Conservation (phyloP, 495 filamentous ascomycete species). For the Aspergillus diversus region DNA sequence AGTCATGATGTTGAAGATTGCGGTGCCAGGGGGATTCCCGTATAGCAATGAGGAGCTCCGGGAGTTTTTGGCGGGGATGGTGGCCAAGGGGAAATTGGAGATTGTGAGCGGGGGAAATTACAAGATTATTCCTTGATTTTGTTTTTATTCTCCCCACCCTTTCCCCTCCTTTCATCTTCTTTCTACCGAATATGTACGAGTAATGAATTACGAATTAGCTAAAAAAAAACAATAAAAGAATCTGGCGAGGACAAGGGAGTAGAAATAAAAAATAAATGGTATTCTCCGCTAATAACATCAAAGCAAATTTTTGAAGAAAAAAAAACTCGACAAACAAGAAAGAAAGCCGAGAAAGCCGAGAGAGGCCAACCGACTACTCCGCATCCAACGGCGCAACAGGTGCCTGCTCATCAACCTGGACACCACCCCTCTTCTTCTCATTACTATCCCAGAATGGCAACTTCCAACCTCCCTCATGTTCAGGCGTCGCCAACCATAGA, state of each 20-base stretch:
- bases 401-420: conserved; percentile 79
- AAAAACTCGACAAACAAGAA: no score
- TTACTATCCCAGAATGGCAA: conserved; percentile 78
- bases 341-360: no score
- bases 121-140: conserved; percentile 46
- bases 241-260: no score
- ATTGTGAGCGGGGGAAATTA: conserved; percentile 73
- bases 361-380: conserved; percentile 51
- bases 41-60: conserved; percentile 76
- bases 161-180: background rate
- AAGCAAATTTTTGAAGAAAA: no score
- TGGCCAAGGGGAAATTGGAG: conserved; percentile 70
- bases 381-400: conserved; percentile 73
- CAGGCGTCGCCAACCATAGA: conserved; percentile 80
- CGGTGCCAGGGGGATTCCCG: conserved; percentile 83
- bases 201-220: conserved; percentile 1
- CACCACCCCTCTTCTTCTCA: conserved; percentile 83
- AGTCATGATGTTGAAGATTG: conserved; percentile 90
- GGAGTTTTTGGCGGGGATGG: conserved; percentile 77
- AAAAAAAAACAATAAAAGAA: background rate
- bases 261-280: no score
- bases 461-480: conserved; percentile 83
- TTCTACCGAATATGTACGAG: conserved; percentile 1
- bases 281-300: no score
- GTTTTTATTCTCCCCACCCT: background rate